phyloP scores from a whole-genome alignment of 1,139 yeast genomes.

The Komagataea norvegica region DNA sequence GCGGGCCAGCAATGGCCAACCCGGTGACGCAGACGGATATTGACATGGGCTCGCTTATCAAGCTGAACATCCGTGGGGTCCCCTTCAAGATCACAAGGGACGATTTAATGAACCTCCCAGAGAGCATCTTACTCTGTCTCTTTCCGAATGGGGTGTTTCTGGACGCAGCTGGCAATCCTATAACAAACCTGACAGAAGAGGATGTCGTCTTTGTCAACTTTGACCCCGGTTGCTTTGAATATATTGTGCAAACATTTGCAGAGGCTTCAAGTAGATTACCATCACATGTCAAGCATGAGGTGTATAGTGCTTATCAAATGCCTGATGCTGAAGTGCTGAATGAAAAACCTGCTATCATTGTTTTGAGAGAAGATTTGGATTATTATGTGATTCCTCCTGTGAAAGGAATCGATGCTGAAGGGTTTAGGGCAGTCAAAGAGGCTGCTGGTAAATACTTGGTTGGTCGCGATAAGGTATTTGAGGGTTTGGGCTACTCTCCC shows the following conservation, averaged over 20 bases:
- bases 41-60: slow-evolving; percentile 59
- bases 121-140: slow-evolving; percentile 76
- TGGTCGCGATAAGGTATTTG: slow-evolving; percentile 58
- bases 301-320: slow-evolving; percentile 30
- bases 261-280: slow-evolving; percentile 39
- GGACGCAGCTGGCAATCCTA: slow-evolving; percentile 70
- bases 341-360: slow-evolving; percentile 87
- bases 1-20: slow-evolving; percentile 25
- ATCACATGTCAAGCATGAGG: slow-evolving; percentile 28
- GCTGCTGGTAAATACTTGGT: slow-evolving; percentile 65
- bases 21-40: slow-evolving; percentile 31
- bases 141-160: slow-evolving; percentile 89
- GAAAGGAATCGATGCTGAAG: slow-evolving; percentile 34
- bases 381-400: slow-evolving; percentile 83
- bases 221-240: slow-evolving; percentile 80
- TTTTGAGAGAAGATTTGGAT: slow-evolving; percentile 89
- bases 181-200: slow-evolving; percentile 68
- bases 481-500: slow-evolving; percentile 52
- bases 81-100: slow-evolving; percentile 73
- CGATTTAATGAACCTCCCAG: slow-evolving; percentile 87
- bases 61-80: slow-evolving; percentile 60
- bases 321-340: slow-evolving; percentile 56
- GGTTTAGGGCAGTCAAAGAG: slow-evolving; percentile 59
- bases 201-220: slow-evolving; percentile 79
- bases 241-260: slow-evolving; percentile 51